Evolutionary conservation across 2,329 filamentous ascomycete species (phyloP), one percentile per base, ranked within the genome.

Genomic region (Trichophyton benhamiae): DNA sequence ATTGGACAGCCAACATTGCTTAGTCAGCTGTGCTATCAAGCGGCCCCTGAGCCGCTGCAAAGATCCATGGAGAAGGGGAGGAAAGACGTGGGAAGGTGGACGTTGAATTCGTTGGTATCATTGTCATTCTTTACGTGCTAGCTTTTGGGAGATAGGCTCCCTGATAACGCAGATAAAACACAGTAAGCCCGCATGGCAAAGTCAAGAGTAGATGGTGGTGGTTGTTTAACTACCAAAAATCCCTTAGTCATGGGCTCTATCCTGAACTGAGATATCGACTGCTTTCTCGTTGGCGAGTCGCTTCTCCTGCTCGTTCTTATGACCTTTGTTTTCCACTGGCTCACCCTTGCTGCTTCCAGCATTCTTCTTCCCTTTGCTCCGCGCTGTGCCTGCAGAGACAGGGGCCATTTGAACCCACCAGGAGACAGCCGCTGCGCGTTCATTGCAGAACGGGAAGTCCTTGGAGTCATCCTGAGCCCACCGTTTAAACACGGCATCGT

Each of bases 391-490:
- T 11, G 61, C 62, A 25, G 61, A 59, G n/a, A 64, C 27, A 20
- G 82, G 83, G 0, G 82, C 83, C 62, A 86, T 79, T 57, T 75
- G 74, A 22, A 92, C 81, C 88, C 89, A 94, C 48, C 82, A 75
- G 0, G 84, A 82, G 62, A 92, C 83, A 17, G 82, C 81, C 57
- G 83, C 80, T 0, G 88, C 87, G 22, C 88, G 80, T 65, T 88
- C 85, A 1, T 87, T 88, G 17, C 81, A 79, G 65, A 89, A 84
- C 1, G 83, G 83, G 70, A 87, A 88, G 65, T 89, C 86, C 67
- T 83, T 83, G 0, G 80, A 82, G 63, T 86, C 83, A 59, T 87
- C 85, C 61, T 83, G 79, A 3, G 82, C 80, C 83, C 83, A 87
- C 7, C 83, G 75, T 67, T 84, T 85, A 27, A 60, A 59, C n/a